A percentile compares a stretch with the other conserved stretches of the same genome.
These are phyloP conservation scores for Sphenostylis stenocarpa DNA, from an alignment of 306 rosid species.

Conservation along the genomic window DNA sequence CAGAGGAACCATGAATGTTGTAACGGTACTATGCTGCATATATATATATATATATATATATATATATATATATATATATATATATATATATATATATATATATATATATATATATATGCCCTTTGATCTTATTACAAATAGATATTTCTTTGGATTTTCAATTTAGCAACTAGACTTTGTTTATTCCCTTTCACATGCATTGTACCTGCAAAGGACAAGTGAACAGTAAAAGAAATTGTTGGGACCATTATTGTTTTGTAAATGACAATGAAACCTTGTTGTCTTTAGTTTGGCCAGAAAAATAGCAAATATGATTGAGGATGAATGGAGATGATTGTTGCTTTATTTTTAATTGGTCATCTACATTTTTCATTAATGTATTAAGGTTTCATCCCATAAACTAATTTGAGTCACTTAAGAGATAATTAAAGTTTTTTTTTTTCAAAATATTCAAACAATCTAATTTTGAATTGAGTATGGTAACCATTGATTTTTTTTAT, in stretches of 20 bases:
- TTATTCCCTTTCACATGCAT: constrained; percentile 55
- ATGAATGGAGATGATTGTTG: constrained; percentile 32
- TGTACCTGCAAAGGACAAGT: constrained; percentile 33
- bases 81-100: no score
- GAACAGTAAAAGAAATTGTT: constrained; percentile 35
- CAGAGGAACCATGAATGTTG: constrained; percentile 16
- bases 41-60: no score
- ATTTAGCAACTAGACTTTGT: not conserved
- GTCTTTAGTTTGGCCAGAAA: not conserved
- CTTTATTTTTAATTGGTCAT: no score
- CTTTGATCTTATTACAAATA: constrained; percentile 21
- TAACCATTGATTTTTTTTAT: no score
- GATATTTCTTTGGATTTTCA: not conserved
- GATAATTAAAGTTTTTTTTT: no score
- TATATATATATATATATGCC: no score
- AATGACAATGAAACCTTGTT: constrained; percentile 5
- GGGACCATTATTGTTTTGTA: constrained; percentile 15
- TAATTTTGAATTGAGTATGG: no score
- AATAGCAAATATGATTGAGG: constrained; percentile 7
- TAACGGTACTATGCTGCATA: constrained; percentile 28
- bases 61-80: no score
- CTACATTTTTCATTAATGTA: no score
- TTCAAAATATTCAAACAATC: no score
- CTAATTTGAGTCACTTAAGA: no score
- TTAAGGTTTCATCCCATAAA: no score